These are phyloP conservation scores for Scalesia atractyloides DNA, from an alignment of 129 eudicot species.

Conservation along the genomic window DNA sequence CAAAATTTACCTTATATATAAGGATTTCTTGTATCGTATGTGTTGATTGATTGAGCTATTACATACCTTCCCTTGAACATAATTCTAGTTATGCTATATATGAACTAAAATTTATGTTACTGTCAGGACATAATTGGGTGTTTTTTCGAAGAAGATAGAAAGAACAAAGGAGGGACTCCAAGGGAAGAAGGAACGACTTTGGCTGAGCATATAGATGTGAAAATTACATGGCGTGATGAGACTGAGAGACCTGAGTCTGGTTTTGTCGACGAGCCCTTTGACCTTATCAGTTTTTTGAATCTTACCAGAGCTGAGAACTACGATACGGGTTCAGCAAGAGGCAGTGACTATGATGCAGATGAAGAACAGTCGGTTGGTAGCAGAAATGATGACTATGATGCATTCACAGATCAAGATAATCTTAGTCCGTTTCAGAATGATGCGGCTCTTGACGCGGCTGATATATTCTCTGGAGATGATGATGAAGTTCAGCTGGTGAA, in stretches of 20 bases:
- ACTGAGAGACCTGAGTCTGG: constrained; percentile 38
- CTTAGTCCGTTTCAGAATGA: constrained; percentile 45
- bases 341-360: constrained; percentile 25
- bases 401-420: constrained; percentile 34
- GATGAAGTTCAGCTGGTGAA: constrained; percentile 28
- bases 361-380: constrained; percentile 37
- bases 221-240: constrained; percentile 63
- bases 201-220: constrained; percentile 58
- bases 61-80: too few species aligned
- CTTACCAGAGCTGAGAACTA: constrained; percentile 46
- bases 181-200: constrained; percentile 41
- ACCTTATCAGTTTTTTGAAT: constrained; percentile 32
- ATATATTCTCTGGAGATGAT: constrained; percentile 33
- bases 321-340: constrained; percentile 34
- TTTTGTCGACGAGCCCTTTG: constrained; percentile 27
- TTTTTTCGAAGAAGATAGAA: constrained; percentile 37
- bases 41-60: too few species aligned
- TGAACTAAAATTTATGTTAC: constrained; percentile 24
- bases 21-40: too few species aligned
- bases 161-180: constrained; percentile 46
- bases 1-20: too few species aligned
- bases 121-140: constrained; percentile 63
- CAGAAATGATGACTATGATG: constrained; percentile 29
- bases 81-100: too few species aligned
- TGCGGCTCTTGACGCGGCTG: constrained; percentile 36